Percentiles rank a stretch among this genome's conserved stretches.
These are phyloP conservation scores for Talaromyces sp. DNA, from an alignment of 2,329 filamentous ascomycete genomes.

Conservation along the genomic window DNA sequence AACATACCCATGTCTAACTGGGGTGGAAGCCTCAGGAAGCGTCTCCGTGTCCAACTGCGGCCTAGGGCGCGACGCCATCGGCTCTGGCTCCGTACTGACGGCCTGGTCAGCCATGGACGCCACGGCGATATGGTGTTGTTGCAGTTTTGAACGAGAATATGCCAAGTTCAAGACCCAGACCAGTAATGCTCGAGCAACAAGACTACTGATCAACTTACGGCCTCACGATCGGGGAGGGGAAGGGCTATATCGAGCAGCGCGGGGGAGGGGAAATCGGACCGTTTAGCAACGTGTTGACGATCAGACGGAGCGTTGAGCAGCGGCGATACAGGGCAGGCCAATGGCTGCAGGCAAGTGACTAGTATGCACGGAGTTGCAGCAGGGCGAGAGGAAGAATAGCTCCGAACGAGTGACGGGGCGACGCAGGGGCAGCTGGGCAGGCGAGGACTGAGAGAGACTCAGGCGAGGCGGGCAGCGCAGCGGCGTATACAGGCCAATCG, in stretches of 20 bases:
- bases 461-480: not conserved
- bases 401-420: not conserved
- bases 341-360: not conserved
- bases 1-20: constrained; percentile 24
- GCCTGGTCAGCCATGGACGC: not conserved
- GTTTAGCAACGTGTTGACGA: not conserved
- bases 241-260: not conserved
- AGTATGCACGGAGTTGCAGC: not conserved
- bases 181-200: not conserved
- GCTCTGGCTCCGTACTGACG: constrained; percentile 12
- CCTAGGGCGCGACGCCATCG: constrained; percentile 10
- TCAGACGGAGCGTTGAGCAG: not conserved
- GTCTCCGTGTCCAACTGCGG: constrained; percentile 8
- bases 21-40: constrained; percentile 13
- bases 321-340: not conserved
- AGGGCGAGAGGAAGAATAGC: not conserved
- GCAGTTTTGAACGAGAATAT: not conserved
- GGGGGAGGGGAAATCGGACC: not conserved
- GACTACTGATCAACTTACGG: not conserved
- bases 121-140: not conserved
- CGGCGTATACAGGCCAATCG: not conserved
- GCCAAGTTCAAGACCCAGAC: not conserved
- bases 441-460: no score
- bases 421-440: not conserved
- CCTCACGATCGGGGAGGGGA: constrained; percentile 2